Base-by-base conservation (phyloP, 2,329 filamentous ascomycete genomes). In the Rosellinia necatrix region DNA sequence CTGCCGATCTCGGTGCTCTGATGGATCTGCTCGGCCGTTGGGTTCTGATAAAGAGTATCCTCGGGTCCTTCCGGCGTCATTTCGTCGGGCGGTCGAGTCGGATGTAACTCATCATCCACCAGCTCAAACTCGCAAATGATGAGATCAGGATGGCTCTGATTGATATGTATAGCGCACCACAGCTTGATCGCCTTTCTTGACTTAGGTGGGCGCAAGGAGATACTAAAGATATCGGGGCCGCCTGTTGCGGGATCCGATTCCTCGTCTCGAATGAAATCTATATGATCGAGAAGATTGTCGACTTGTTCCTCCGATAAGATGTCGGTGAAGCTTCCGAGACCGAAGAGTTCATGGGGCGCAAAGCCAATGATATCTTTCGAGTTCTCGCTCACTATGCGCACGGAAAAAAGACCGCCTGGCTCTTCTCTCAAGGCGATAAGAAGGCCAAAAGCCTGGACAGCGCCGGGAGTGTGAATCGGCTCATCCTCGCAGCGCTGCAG, bases 61-160 rank as follows among this genome's bases (percentile, higher is more conserved):
- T 89, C 84, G 0, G 90, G 87, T 0, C 77, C 72, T 6, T 87
- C 84, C 0, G 85, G 85, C 0, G 81, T 84, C 3, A 74, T 66
- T 35, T 88, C 84, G 44, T 83, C 81, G 3, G 72, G 66, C 2
- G 89, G 86, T 1, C 87, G 83, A 6, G 92, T 74, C 1, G 91
- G 90, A 64, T 87, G 83, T 4, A 82, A 71, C 0, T 77, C 72
- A 60, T 96, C 91, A 59, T 96, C 88, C 69, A 96, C 91, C 2
- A 91, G 73, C 69, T 96, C 92, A 55, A 96, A 93, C 67, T 96
- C 92, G 76, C 91, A 96, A 8, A 96, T 88, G 24, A 96, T 77
- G 21, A 93, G 72, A 41, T 90, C 83, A 0, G 85, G 82, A 60
- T 91, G 85, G 1, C 78, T 74, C 1, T 86, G 80, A 48, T 87